phyloP scores from a whole-genome alignment of 306 rosid species.

The Castanospermum australe region DNA sequence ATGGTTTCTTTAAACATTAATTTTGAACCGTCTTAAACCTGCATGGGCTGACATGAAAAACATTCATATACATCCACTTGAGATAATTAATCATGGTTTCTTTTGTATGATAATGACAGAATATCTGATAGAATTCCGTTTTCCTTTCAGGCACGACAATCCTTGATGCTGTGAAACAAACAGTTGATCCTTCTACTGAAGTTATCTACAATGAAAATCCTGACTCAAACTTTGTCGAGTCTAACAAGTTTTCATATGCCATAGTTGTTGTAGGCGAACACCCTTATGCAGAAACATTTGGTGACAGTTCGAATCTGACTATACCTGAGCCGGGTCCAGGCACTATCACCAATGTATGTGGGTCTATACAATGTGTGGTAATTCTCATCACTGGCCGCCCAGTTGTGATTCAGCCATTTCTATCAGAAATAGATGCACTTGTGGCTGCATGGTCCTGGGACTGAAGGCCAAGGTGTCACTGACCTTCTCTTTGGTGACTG shows the following conservation, averaged over 20 bases:
- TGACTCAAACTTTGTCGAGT: constrained; percentile 53
- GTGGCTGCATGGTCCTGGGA: constrained; percentile 92
- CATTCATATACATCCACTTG: not conserved
- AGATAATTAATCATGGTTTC: not conserved
- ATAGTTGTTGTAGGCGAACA: constrained; percentile 78
- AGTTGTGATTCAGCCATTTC: constrained; percentile 68
- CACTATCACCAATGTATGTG: constrained; percentile 65
- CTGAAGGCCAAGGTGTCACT: constrained; percentile 91
- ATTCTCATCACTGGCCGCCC: constrained; percentile 79
- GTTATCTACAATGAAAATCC: constrained; percentile 73
- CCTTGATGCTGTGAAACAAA: constrained; percentile 65
- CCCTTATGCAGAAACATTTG: constrained; percentile 73
- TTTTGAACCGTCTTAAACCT: not conserved
- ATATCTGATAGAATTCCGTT: not conserved
- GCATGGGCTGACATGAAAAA: not conserved
- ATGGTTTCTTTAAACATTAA: not conserved
- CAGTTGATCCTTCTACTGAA: constrained; percentile 59
- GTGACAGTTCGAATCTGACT: constrained; percentile 67
- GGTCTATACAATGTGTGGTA: constrained; percentile 54
- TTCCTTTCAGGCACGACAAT: constrained; percentile 69
- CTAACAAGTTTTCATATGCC: constrained; percentile 58
- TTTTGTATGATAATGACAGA: not conserved
- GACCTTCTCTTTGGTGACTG: constrained; percentile 73
- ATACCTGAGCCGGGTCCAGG: constrained; percentile 69
- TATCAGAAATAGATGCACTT: constrained; percentile 63